These are phyloP conservation scores for Sesbania bispinosa DNA, from an alignment of 306 rosid genomes.

Conservation along the genomic window DNA sequence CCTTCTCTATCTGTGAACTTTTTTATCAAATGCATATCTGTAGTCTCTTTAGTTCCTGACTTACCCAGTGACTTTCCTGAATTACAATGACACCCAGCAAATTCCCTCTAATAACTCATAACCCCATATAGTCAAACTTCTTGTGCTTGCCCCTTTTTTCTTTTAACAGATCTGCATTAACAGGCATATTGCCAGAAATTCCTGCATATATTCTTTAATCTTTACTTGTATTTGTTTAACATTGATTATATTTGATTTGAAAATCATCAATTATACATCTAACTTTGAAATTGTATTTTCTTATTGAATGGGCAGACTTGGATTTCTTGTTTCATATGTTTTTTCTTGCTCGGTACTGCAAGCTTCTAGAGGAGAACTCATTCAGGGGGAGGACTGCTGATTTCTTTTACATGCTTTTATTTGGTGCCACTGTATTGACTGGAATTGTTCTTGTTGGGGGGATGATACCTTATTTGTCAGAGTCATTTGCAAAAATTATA, in stretches of 20 bases:
- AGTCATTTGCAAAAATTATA: conserved; percentile 80
- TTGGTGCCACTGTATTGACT: conserved; percentile 86
- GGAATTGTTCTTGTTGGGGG: conserved; percentile 93
- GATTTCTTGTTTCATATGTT: conserved; percentile 99
- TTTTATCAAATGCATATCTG: background rate
- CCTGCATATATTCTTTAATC: background rate
- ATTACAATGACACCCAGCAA: background rate
- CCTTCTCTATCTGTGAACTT: background rate
- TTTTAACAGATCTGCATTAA: background rate
- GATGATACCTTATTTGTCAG: conserved; percentile 88
- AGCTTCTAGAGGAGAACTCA: conserved; percentile 97
- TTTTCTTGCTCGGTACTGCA: conserved; percentile 97
- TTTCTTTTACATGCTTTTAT: conserved; percentile 91
- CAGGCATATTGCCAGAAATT: background rate
- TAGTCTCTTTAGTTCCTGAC: background rate
- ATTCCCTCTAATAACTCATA: background rate
- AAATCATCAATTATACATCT: background rate
- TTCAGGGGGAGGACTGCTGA: conserved; percentile 96
- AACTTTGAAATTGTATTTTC: conserved; percentile 29
- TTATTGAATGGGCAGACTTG: conserved; percentile 61
- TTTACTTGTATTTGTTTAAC: background rate
- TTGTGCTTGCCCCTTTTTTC: background rate
- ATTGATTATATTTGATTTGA: conserved; percentile 5
- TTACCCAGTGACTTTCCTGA: background rate
- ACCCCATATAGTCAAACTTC: background rate